Evolutionary conservation across 306 rosid genomes (phyloP), one percentile per base, ranked within the genome.

Genomic region (Vigna trinervia): DNA sequence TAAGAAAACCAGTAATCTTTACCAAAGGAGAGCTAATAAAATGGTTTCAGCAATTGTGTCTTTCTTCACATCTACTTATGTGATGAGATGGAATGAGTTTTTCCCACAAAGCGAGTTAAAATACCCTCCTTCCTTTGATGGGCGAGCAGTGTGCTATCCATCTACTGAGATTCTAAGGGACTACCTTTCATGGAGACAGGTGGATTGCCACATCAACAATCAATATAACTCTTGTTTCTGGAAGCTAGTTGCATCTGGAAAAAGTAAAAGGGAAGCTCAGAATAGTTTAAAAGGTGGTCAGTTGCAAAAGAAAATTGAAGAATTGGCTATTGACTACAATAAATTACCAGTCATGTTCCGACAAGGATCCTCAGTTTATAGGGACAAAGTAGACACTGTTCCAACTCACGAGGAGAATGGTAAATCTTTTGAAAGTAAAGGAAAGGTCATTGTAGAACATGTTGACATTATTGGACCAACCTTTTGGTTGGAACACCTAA

Each of bases 211-310:
- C 87, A 91, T 93, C 83, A 93, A 93, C 81, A 89, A 91, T 79
- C 98, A 91, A 74, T 93, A 91, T 62, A 94, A 94, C 81, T 85
- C 98, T 70, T 91, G 98, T 86, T 94, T 90, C 60, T 91, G 97
- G 97, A 87, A 89, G 89, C 90, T 93, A 76, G 95, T 91, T 51
- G 82, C 88, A 81, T 79, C 87, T 54, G 95, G 98, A 66, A 91
- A 88, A 82, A 76, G 89, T 73, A 91, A 89, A 87, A 84, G 82
- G 61, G 95, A 89, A 78, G 96, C 95, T 41, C 96, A 93, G 73
- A 73, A 81, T 15, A 67, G 68, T 67, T 82, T 89, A 36, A 89
- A 89, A 90, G 98, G 98, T 69, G 89, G 88, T 74, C 97, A 89
- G 71, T 65, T 92, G 50, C 87, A 73, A 58, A 91, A 87, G 82